A percentile compares a stretch with the other conserved stretches of the same genome.
Conservation (phyloP, 495 filamentous ascomycete species). For the Jackrogersella minutella region DNA sequence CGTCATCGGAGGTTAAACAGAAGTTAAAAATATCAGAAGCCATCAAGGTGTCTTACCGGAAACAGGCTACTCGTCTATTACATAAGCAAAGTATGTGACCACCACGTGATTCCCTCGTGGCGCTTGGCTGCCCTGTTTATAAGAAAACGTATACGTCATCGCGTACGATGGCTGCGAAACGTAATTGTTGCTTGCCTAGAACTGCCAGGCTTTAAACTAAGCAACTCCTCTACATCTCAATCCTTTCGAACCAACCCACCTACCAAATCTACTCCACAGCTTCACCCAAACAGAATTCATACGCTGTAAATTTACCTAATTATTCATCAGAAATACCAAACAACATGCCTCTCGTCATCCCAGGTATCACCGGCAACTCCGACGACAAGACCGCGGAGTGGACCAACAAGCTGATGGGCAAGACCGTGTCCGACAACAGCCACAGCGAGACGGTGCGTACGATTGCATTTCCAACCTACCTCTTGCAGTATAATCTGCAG, state of each 20-base stretch:
- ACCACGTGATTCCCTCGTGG: conserved; percentile 1
- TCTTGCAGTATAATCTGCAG: too few species aligned
- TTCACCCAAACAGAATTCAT: neutral
- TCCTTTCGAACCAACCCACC: neutral
- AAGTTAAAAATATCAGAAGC: neutral
- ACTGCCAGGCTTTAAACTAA: conserved; percentile 20
- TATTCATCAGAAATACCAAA: neutral
- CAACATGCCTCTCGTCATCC: conserved; percentile 86
- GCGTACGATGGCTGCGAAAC: conserved; percentile 16
- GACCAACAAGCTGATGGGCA: conserved; percentile 77
- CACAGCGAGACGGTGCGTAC: conserved; percentile 54
- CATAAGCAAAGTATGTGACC: neutral
- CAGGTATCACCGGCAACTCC: conserved; percentile 66
- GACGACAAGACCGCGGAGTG: conserved; percentile 68
- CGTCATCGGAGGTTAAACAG: too few species aligned
- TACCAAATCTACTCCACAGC: neutral
- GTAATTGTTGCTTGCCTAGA: conserved; percentile 21
- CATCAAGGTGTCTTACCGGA: neutral
- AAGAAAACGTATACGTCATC: conserved; percentile 31
- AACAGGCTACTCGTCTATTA: neutral
- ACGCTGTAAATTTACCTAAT: neutral
- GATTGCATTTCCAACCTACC: neutral
- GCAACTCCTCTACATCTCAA: neutral
- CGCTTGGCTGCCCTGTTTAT: neutral
- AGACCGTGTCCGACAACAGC: conserved; percentile 62